A percentile compares a stretch with the other conserved stretches of the same genome.
These are phyloP conservation scores for Cordyceps militaris DNA, from an alignment of 2,329 filamentous ascomycete species.

Conservation along the genomic window DNA sequence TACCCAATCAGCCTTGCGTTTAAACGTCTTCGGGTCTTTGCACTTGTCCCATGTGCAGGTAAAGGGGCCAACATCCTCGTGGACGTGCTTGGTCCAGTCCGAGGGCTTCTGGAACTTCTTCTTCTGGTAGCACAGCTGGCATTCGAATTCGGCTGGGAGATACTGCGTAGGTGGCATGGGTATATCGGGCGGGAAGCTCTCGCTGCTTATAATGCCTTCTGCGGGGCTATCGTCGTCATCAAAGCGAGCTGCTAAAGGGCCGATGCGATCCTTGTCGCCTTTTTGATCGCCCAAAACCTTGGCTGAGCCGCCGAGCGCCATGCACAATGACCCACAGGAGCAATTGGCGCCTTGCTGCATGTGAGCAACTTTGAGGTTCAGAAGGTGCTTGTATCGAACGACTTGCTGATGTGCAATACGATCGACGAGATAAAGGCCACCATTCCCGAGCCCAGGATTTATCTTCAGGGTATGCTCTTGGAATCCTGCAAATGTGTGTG, in stretches of 20 bases:
- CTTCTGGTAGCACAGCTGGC: slow-evolving; percentile 74
- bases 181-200: slow-evolving; percentile 74
- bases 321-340: slow-evolving; percentile 54
- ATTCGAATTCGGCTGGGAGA: slow-evolving; percentile 84
- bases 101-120: slow-evolving; percentile 88
- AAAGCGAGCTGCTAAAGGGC: slow-evolving; percentile 47
- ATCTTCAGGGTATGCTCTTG: slow-evolving; percentile 63
- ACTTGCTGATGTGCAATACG: slow-evolving; percentile 77
- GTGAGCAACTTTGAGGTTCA: slow-evolving; percentile 66
- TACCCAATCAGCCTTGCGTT: slow-evolving; percentile 93
- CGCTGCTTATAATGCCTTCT: slow-evolving; percentile 62
- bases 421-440: slow-evolving; percentile 60
- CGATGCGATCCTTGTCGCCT: slow-evolving; percentile 51
- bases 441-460: slow-evolving; percentile 60
- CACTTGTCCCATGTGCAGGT: slow-evolving; percentile 85
- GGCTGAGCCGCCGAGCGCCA: slow-evolving; percentile 59
- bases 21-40: slow-evolving; percentile 82
- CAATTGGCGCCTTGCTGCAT: slow-evolving; percentile 55
- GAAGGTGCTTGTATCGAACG: slow-evolving; percentile 68
- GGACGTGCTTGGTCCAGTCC: slow-evolving; percentile 94
- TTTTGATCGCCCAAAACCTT: slow-evolving; percentile 50
- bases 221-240: slow-evolving; percentile 53
- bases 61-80: slow-evolving; percentile 89
- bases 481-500: slow-evolving; percentile 70
- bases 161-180: slow-evolving; percentile 70